Conservation (phyloP, 75 land plant genomes). For the Cunninghamia lanceolata region DNA sequence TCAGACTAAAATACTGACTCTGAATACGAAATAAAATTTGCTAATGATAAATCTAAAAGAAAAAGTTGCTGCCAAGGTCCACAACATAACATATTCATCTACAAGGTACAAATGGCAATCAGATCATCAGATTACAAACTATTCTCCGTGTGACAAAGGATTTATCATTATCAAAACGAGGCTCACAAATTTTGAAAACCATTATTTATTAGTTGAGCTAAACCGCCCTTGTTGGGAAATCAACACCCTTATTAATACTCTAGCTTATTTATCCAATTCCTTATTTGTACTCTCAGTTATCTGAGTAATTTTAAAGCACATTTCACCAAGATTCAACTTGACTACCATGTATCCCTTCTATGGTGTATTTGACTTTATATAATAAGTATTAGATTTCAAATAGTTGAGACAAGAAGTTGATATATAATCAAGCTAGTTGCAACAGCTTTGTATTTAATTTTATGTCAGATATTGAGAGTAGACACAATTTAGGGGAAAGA, state of each 20-base stretch:
- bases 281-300: background rate
- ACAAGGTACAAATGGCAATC: background rate
- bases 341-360: background rate
- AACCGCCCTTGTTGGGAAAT: background rate
- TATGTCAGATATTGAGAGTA: background rate
- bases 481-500: background rate
- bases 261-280: background rate
- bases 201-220: background rate
- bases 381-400: background rate
- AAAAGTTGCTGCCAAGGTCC: background rate
- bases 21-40: background rate
- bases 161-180: background rate
- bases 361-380: background rate
- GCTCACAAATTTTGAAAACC: background rate
- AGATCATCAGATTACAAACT: background rate
- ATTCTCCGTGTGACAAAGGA: background rate
- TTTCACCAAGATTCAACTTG: background rate
- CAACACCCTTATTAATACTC: background rate
- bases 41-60: background rate
- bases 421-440: background rate
- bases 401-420: background rate
- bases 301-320: background rate
- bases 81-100: background rate
- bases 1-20: background rate
- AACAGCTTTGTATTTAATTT: background rate